Conservation (phyloP, 768 basidiomycete genomes). For the Podaxis pistillaris region DNA sequence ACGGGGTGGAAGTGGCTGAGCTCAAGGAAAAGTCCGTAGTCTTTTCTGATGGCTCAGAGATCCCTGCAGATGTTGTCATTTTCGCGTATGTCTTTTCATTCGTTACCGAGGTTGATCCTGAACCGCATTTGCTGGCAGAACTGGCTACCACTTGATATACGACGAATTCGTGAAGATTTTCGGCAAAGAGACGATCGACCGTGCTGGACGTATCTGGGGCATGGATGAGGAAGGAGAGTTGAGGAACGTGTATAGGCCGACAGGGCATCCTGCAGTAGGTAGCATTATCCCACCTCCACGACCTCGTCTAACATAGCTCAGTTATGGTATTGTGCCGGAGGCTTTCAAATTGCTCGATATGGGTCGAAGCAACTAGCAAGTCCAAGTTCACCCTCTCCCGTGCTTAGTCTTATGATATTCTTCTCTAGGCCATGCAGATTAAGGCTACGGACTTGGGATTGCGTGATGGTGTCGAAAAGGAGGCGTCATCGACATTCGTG, state of each 20-base stretch:
- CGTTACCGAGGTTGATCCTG: not conserved
- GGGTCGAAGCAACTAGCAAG: constrained; percentile 36
- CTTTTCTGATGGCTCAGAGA: constrained; percentile 35
- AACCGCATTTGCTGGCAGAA: not conserved
- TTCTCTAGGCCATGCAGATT: constrained; percentile 3
- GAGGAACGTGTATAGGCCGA: constrained; percentile 34
- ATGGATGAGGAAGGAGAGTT: constrained; percentile 42
- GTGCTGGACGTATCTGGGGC: constrained; percentile 33
- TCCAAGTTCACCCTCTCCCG: not conserved
- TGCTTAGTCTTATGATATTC: not conserved
- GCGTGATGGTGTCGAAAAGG: not conserved
- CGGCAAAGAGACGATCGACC: constrained; percentile 33
- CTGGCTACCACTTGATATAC: constrained; percentile 19
- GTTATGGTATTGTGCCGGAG: constrained; percentile 41
- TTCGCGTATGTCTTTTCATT: not conserved
- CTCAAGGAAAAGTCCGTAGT: constrained; percentile 33
- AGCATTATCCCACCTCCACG: no score
- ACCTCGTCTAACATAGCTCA: constrained; percentile 12
- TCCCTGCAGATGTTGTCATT: no score
- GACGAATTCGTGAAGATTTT: constrained; percentile 30
- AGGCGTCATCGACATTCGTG: no score
- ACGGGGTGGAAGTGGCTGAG: constrained; percentile 39
- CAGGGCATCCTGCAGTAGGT: constrained; percentile 41
- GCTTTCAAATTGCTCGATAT: constrained; percentile 31
- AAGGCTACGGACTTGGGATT: constrained; percentile 5